A percentile compares a stretch with the other conserved stretches of the same genome.
These are phyloP conservation scores for Epichloe sylvatica DNA, from an alignment of 2,329 filamentous ascomycete species.

Conservation along the genomic window DNA sequence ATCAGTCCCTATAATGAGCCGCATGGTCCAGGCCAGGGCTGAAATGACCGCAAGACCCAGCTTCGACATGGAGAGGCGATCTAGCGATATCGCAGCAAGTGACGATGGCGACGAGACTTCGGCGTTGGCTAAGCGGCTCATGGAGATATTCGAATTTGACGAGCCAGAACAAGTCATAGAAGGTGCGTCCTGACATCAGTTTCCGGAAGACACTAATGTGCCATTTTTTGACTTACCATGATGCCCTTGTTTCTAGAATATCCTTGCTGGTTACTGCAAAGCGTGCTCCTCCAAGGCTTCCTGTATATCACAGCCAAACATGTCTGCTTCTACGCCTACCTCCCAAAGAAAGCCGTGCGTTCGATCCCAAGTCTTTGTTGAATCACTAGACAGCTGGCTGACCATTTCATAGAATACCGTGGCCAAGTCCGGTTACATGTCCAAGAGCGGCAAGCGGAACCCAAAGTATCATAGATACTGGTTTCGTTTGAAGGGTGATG, in stretches of 20 bases:
- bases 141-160: conserved; percentile 76
- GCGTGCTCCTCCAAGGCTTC: conserved; percentile 81
- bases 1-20: conserved; percentile 59
- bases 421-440: conserved; percentile 75
- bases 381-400: conserved; percentile 5
- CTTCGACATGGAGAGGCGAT: conserved; percentile 38
- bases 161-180: conserved; percentile 71
- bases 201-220: conserved; percentile 3
- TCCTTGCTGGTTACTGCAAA: conserved; percentile 85
- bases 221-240: not conserved
- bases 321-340: conserved; percentile 92
- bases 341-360: conserved; percentile 79
- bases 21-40: conserved; percentile 60
- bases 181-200: conserved; percentile 30
- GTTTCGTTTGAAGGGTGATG: conserved; percentile 85
- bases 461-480: conserved; percentile 82
- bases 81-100: conserved; percentile 23
- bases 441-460: conserved; percentile 78
- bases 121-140: conserved; percentile 55
- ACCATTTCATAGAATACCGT: conserved; percentile 43
- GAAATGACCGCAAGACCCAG: conserved; percentile 46
- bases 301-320: conserved; percentile 91
- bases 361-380: not conserved
- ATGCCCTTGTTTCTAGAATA: conserved; percentile 46
- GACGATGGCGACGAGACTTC: conserved; percentile 31